Base-by-base conservation (phyloP, 106 monocot genomes). In the Xerophyta viscosa region DNA sequence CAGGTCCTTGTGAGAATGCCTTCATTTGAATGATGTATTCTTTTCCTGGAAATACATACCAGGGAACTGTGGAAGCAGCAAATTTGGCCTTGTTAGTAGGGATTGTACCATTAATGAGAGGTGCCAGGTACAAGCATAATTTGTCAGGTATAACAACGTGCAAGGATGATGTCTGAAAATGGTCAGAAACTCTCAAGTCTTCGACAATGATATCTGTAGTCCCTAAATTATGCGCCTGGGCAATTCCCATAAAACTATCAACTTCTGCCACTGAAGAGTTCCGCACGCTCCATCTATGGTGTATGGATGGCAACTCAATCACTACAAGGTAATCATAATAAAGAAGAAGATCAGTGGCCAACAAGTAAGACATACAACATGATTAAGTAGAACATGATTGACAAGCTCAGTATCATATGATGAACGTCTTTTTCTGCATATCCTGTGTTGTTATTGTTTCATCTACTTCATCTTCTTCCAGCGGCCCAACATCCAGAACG, bases 131-230 rank as follows among this genome's bases (percentile, higher is more conserved):
- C 26, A 90, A 64, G 46, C 39, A 66, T 37, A 98, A 61, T 46
- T 63, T 77, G 30, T 69, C 54, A 36, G 98, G 98, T 29, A 80
- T 30, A 41, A 98, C 86, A 64, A 98, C 82, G 70, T 90, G 79
- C 62, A 98, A 31, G 45, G 78, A 58, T 43, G 98, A 98, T 50
- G 68, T 66, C 50, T 98, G 98, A 10, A 71, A 31, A 70, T 98
- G 89, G 47, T 79, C 98, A 68, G 70, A 62, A 82, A 98, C 76
- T 67, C 98, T 82, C 48, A 62, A 76, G 41, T 98, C 90, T 69
- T 90, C 90, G 50, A 98, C 86, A 73, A 85, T 37, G 47, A 98
- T 54, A 42, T 70, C 54, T 52, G 90, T 77, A 21, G 46, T 56
- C 65, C 98, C 98, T 8, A 98, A 48, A 47, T 68, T 71, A 41